Conservation (phyloP, 2,329 filamentous ascomycete genomes). For the Colletotrichum coccodes region DNA sequence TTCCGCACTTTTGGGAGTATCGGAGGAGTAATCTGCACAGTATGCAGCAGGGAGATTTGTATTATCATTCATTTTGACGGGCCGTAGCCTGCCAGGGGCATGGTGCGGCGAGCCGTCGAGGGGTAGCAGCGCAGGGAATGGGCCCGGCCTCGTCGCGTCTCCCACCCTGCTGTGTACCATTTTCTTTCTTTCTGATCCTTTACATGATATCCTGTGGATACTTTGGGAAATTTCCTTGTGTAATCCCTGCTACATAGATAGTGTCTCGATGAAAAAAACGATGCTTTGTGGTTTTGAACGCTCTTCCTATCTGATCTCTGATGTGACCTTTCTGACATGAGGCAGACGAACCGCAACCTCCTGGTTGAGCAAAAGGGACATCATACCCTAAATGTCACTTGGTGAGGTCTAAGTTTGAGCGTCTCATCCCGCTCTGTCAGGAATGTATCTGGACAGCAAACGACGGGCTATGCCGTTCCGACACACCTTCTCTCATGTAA, state of each 20-base stretch:
- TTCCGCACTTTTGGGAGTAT: constrained; percentile 8
- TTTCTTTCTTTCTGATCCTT: constrained; percentile 10
- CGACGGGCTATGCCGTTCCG: too few relatives aligned
- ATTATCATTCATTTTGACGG: neutral
- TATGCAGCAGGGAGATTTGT: neutral
- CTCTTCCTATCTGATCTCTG: neutral
- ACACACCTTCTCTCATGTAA: too few relatives aligned
- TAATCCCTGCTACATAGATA: constrained; percentile 21
- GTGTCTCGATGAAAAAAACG: constrained; percentile 21
- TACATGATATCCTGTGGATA: constrained; percentile 32
- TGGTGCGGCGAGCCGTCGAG: neutral
- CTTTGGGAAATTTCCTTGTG: constrained; percentile 9
- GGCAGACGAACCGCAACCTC: too few relatives aligned
- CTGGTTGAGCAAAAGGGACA: too few relatives aligned
- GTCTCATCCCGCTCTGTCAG: too few relatives aligned
- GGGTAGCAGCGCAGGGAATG: neutral
- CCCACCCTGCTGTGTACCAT: neutral
- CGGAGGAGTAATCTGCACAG: constrained; percentile 1
- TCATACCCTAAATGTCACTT: too few relatives aligned
- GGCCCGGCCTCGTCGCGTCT: neutral
- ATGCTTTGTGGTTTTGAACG: constrained; percentile 28
- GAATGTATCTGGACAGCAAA: too few relatives aligned
- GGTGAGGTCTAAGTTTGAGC: too few relatives aligned
- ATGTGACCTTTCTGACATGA: too few relatives aligned
- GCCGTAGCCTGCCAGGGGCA: constrained; percentile 8